Evolutionary conservation across 352 stramenopile genomes (phyloP).

Genomic region (Globisporangium heterothallicum): DNA sequence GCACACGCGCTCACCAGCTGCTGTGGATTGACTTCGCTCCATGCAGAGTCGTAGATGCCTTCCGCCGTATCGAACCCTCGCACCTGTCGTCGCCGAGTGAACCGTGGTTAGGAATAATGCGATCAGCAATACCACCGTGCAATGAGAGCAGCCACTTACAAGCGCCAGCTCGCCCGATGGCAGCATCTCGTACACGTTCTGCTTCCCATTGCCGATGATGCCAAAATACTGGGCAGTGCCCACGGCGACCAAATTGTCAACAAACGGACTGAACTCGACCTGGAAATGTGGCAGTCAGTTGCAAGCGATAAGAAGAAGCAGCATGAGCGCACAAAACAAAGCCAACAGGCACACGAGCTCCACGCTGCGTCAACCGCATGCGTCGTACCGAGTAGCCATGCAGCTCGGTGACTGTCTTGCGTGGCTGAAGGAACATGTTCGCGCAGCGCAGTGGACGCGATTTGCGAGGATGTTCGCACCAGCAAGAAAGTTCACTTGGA

Average conservation of each 20-base stretch:
- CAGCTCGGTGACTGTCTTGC: slow-evolving; percentile 51
- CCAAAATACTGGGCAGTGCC: slow-evolving; percentile 90
- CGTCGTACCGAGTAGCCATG: slow-evolving; percentile 55
- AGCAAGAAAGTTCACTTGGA: too few relatives aligned
- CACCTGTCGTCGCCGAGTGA: slow-evolving; percentile 28
- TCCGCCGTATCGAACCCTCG: slow-evolving; percentile 87
- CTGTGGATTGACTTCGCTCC: slow-evolving; percentile 84
- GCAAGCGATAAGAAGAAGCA: too few relatives aligned
- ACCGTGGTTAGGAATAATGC: not conserved
- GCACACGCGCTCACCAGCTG: slow-evolving; percentile 85
- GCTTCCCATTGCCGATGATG: slow-evolving; percentile 88
- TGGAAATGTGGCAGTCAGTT: too few relatives aligned
- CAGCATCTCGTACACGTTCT: slow-evolving; percentile 79
- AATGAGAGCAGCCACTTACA: slow-evolving; percentile 38
- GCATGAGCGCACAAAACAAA: not conserved
- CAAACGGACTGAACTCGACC: slow-evolving; percentile 91
- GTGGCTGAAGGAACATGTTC: slow-evolving; percentile 67
- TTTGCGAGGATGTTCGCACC: too few relatives aligned
- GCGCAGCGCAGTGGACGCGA: not conserved
- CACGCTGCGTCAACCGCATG: not conserved
- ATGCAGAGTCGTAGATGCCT: slow-evolving; percentile 87
- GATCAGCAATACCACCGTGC: not conserved
- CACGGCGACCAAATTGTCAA: slow-evolving; percentile 82
- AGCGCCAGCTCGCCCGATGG: slow-evolving; percentile 53
- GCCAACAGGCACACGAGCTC: too few relatives aligned